These are phyloP conservation scores for Daedaleopsis sinensis DNA, from an alignment of 768 basidiomycete species.

Conservation along the genomic window DNA sequence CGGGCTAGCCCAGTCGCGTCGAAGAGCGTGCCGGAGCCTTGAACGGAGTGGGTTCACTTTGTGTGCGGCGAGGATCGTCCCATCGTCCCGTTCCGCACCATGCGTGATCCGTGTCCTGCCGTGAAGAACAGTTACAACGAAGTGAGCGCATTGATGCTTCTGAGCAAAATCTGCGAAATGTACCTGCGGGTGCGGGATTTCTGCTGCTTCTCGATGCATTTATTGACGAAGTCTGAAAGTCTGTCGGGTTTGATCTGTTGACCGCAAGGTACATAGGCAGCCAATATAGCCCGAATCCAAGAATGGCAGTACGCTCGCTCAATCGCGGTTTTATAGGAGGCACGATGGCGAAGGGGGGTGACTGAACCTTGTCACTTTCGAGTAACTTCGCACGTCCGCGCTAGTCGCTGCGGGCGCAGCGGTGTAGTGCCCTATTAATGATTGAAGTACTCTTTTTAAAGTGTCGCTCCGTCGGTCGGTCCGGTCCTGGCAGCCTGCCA, in stretches of 20 bases:
- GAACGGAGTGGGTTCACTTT: neutral
- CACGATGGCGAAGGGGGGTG: neutral
- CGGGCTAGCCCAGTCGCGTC: neutral
- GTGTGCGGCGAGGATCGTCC: slow-evolving; percentile 1
- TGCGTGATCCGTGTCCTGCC: slow-evolving; percentile 1
- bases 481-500: neutral
- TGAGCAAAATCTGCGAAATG: slow-evolving; percentile 1
- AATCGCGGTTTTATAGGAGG: neutral
- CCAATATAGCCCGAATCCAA: neutral
- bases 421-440: neutral
- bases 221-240: neutral
- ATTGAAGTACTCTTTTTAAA: neutral
- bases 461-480: neutral
- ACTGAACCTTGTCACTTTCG: neutral
- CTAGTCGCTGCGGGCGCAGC: neutral
- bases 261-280: neutral
- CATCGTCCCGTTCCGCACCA: slow-evolving; percentile 1
- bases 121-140: neutral
- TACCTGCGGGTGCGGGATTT: neutral
- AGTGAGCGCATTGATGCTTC: neutral
- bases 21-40: neutral
- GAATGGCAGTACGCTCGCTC: neutral
- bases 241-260: neutral
- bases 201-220: neutral
- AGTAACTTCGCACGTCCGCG: neutral